Conservation (phyloP, 2,329 filamentous ascomycete genomes). For the Colletotrichum simmondsii region DNA sequence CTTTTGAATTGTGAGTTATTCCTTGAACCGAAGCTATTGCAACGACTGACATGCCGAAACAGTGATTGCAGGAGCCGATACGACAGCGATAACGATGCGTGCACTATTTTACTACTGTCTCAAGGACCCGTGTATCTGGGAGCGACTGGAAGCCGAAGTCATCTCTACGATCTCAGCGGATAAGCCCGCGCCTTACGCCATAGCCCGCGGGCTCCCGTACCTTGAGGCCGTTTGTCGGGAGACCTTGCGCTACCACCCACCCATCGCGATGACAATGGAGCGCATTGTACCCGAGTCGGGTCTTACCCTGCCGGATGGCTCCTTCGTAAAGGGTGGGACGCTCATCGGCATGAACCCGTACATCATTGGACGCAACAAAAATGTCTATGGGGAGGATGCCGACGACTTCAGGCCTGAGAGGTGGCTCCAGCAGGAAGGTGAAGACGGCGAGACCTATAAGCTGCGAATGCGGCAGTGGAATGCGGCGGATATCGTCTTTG, state of each 20-base stretch:
- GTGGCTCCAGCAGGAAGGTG: slow-evolving; percentile 52
- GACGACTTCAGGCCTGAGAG: slow-evolving; percentile 58
- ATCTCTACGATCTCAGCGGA: not conserved
- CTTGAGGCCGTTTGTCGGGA: slow-evolving; percentile 65
- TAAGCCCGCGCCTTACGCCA: slow-evolving; percentile 36
- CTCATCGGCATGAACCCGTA: slow-evolving; percentile 55
- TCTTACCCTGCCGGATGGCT: slow-evolving; percentile 48
- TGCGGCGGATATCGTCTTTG: slow-evolving; percentile 50
- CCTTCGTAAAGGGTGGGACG: slow-evolving; percentile 47
- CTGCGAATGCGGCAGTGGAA: slow-evolving; percentile 50
- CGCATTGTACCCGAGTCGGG: slow-evolving; percentile 58
- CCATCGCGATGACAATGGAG: slow-evolving; percentile 59
- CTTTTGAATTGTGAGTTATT: slow-evolving; percentile 40
- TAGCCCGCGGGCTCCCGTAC: slow-evolving; percentile 49
- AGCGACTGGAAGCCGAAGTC: slow-evolving; percentile 50
- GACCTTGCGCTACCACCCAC: slow-evolving; percentile 57
- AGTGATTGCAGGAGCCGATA: slow-evolving; percentile 50
- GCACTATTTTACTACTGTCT: slow-evolving; percentile 50
- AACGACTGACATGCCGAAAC: not conserved
- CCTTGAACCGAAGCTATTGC: not conserved
- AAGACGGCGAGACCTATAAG: slow-evolving; percentile 45
- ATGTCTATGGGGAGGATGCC: slow-evolving; percentile 56
- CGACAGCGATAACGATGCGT: slow-evolving; percentile 47
- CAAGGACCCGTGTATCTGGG: slow-evolving; percentile 41
- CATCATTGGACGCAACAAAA: slow-evolving; percentile 50